Conservation (phyloP, 805 yeast genomes). For the Yarrowia deformans region DNA sequence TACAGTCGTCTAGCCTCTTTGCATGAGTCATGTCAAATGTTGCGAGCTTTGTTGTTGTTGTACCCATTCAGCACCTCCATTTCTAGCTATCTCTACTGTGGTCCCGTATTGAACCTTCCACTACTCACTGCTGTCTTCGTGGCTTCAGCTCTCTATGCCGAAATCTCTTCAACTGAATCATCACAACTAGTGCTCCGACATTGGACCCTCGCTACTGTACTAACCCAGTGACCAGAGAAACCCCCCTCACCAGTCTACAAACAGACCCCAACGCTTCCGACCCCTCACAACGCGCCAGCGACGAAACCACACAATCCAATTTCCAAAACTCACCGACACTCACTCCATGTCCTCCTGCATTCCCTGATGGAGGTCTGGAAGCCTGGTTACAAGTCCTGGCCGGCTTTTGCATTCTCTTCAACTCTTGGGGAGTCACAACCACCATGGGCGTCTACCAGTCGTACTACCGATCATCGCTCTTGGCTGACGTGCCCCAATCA, state of each 20-base stretch:
- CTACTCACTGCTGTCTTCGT: too few relatives aligned
- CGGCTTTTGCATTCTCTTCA: constrained; percentile 55
- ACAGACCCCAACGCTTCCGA: neutral
- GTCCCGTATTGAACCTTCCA: too few relatives aligned
- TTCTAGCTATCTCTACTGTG: too few relatives aligned
- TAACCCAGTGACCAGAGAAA: constrained; percentile 5
- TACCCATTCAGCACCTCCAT: too few relatives aligned
- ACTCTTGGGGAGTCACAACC: constrained; percentile 67
- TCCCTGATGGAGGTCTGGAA: constrained; percentile 54
- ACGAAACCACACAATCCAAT: neutral
- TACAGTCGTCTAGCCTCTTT: too few relatives aligned
- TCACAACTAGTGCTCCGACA: neutral
- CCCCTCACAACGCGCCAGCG: neutral
- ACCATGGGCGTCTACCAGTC: constrained; percentile 64
- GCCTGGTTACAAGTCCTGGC: constrained; percentile 63
- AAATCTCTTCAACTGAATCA: too few relatives aligned
- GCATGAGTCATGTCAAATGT: too few relatives aligned
- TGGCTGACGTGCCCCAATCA: constrained; percentile 55
- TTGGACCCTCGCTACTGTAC: neutral
- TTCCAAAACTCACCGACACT: constrained; percentile 1
- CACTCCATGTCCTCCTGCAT: constrained; percentile 9
- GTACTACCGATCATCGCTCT: constrained; percentile 53
- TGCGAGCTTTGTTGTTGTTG: too few relatives aligned
- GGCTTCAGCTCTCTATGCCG: too few relatives aligned
- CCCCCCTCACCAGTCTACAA: neutral